A percentile compares a stretch with the other conserved stretches of the same genome.
phyloP scores from a whole-genome alignment of 2,329 filamentous ascomycete genomes.

The Monosporascus sp. region DNA sequence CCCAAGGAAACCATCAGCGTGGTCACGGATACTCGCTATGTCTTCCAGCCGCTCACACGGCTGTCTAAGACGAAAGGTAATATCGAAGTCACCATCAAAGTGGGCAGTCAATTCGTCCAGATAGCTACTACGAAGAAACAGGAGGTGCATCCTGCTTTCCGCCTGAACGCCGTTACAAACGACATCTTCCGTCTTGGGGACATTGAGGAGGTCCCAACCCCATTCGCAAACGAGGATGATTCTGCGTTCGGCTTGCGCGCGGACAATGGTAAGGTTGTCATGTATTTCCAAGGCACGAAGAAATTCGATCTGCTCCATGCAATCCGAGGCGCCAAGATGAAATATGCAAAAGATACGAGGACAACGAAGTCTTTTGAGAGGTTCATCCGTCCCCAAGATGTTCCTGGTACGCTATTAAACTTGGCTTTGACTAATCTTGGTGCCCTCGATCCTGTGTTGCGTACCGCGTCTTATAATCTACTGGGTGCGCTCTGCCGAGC shows the following conservation, averaged over 20 bases:
- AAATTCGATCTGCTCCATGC: conserved; percentile 59
- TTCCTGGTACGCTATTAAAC: conserved; percentile 63
- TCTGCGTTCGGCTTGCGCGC: conserved; percentile 62
- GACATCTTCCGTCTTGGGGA: conserved; percentile 65
- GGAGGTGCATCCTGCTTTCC: conserved; percentile 58
- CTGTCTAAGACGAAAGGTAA: conserved; percentile 66
- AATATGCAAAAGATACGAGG: conserved; percentile 58
- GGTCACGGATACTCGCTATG: conserved; percentile 59
- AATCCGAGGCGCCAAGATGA: conserved; percentile 57
- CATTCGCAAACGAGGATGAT: conserved; percentile 60
- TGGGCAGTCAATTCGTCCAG: conserved; percentile 65
- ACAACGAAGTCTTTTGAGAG: conserved; percentile 58
- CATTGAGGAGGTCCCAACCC: conserved; percentile 60
- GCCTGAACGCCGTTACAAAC: conserved; percentile 59
- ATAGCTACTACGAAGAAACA: conserved; percentile 65
- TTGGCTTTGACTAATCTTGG: conserved; percentile 62
- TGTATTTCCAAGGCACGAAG: conserved; percentile 65
- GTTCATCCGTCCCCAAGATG: conserved; percentile 63
- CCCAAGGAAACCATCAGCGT: conserved; percentile 67
- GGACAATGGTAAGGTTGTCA: conserved; percentile 64
- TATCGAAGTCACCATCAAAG: conserved; percentile 63
- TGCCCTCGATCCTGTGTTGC: conserved; percentile 53
- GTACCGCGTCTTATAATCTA: conserved; percentile 62
- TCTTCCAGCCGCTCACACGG: conserved; percentile 60
- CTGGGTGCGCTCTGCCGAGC: conserved; percentile 61